phyloP scores from a whole-genome alignment of 2,329 filamentous ascomycete species.

The Penicillium sp. region DNA sequence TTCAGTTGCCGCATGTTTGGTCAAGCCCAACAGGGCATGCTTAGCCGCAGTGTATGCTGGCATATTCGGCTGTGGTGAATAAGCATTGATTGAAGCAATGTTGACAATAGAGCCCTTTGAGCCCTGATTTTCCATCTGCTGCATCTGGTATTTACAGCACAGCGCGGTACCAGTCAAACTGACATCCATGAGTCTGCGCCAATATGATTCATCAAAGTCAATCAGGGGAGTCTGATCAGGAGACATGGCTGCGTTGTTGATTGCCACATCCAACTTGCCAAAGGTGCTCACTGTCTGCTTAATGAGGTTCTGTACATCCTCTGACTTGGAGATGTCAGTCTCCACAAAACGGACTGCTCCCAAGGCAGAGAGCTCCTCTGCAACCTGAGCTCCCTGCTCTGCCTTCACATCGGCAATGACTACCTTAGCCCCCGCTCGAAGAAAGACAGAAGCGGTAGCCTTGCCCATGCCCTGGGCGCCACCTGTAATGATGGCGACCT shows the following conservation, averaged over 20 bases:
- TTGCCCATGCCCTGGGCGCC: slow-evolving; percentile 34
- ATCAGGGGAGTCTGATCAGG: slow-evolving; percentile 28
- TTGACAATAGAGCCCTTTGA: slow-evolving; percentile 39
- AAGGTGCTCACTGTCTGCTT: slow-evolving; percentile 33
- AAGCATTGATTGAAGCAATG: slow-evolving; percentile 42
- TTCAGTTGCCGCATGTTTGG: slow-evolving; percentile 40
- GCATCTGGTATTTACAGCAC: slow-evolving; percentile 34
- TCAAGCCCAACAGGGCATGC: slow-evolving; percentile 46
- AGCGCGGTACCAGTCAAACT: slow-evolving; percentile 44
- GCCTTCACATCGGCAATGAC: slow-evolving; percentile 72
- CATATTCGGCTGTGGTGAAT: slow-evolving; percentile 36
- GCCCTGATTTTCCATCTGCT: slow-evolving; percentile 41
- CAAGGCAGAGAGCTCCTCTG: slow-evolving; percentile 8
- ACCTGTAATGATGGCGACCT: slow-evolving; percentile 27
- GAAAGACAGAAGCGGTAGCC: slow-evolving; percentile 55
- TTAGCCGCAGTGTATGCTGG: slow-evolving; percentile 46
- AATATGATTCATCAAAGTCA: slow-evolving; percentile 34
- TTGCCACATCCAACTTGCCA: slow-evolving; percentile 44
- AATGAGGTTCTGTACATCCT: slow-evolving; percentile 33
- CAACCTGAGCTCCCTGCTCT: slow-evolving; percentile 16
- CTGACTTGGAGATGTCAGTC: slow-evolving; percentile 29
- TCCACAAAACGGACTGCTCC: slow-evolving; percentile 25
- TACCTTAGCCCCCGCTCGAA: slow-evolving; percentile 76
- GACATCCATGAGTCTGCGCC: slow-evolving; percentile 37
- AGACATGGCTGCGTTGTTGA: slow-evolving; percentile 41